Evolutionary conservation across 1,284 basidiomycete genomes (phyloP), one percentile per base, ranked within the genome.

Genomic region (Cryptococcus deneoformans): DNA sequence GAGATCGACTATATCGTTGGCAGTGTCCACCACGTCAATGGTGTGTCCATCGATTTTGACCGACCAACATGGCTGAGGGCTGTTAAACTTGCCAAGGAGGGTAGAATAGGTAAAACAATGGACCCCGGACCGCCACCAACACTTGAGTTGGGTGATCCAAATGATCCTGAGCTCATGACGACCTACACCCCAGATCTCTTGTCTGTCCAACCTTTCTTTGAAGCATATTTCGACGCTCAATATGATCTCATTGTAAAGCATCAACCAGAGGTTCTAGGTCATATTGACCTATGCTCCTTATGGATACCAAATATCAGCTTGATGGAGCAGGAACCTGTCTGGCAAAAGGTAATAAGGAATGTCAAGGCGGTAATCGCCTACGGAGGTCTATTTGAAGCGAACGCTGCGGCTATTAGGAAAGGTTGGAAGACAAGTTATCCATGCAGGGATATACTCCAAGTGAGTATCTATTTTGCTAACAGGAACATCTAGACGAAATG

Each of bases 21-120:
- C 5, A 92, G 89, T 48, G 82, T 99, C 6, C 96, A 99, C 74
- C 96, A 98, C 70, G 91, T 92, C 69, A 84, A 87, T 66, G 82
- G 81, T 11, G 84, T 92, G 20, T 92, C 94, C 2, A 97, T 99
- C 77, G 95, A 99, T 79, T 96, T 99, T 69, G 92, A 97, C 79
- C 57, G 68, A 2, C 49, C 56, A 6, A 76, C 71, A 10, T 76
- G 68, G 65, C 47, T 72, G 14, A 56, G 68, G 7, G 48, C 70
- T 1, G 66, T 76, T 3, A 57, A 59, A 42, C 40, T 36, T 48
- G 35, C 38, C 9, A 12, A 9, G 9, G 3, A 39, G 29, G 40
- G 38, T 2, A 20, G n/a, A 50, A 36, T 46, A n/a, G 59, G 55
- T 20, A 40, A 52, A 24, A 66, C 64, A 36, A 64, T 64, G 62